A percentile compares a stretch with the other conserved stretches of the same genome.
These are phyloP conservation scores for Fremontodendron californicum DNA, from an alignment of 345 rosid genomes.

Conservation along the genomic window DNA sequence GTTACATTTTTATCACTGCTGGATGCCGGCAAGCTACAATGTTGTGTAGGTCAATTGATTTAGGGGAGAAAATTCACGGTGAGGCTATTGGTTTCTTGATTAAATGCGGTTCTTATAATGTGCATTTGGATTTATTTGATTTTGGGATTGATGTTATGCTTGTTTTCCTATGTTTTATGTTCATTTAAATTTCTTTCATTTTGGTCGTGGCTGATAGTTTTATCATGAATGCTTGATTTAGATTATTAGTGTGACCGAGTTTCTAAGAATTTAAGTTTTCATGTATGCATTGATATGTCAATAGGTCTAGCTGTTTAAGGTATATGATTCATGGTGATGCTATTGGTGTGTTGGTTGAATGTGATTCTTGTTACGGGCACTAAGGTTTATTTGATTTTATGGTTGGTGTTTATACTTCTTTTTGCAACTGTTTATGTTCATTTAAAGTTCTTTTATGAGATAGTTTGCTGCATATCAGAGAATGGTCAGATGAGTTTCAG, in stretches of 20 bases:
- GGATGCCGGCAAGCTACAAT: conserved; percentile 36
- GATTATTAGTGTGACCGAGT: not conserved
- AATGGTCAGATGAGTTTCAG: not conserved
- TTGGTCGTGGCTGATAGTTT: not conserved
- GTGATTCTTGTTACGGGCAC: not conserved
- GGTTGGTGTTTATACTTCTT: not conserved
- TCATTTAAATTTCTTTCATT: not conserved
- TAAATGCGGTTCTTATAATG: not conserved
- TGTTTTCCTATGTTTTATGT: not conserved
- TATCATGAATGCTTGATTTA: not conserved
- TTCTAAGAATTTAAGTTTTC: not conserved
- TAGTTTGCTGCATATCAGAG: not conserved
- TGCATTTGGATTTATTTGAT: not conserved
- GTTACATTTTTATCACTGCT: conserved; percentile 32
- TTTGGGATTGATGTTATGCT: not conserved
- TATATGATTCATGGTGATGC: not conserved
- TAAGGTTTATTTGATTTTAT: not conserved
- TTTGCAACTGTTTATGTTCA: not conserved
- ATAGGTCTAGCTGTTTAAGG: not conserved
- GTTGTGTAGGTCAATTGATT: conserved; percentile 47
- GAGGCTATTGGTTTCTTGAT: conserved; percentile 10
- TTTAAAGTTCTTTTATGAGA: not conserved
- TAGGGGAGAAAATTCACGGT: conserved; percentile 49
- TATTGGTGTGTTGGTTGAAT: not conserved
- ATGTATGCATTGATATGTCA: not conserved